These are phyloP conservation scores for Pestalotiopsis sp. DNA, from an alignment of 2,329 filamentous ascomycete species.

Conservation along the genomic window DNA sequence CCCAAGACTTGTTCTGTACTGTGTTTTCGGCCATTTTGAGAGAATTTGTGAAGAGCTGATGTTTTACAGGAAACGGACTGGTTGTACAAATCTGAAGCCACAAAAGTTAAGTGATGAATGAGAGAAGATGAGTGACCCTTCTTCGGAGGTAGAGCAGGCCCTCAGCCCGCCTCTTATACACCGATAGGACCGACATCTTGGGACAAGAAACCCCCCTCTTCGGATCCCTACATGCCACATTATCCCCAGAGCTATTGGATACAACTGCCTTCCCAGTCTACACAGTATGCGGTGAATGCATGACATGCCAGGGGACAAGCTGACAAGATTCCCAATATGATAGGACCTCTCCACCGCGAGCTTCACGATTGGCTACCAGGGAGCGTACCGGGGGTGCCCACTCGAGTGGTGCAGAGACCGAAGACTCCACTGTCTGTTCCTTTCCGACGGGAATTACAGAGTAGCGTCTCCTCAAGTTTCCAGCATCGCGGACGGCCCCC, in stretches of 20 bases:
- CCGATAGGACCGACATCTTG: not conserved
- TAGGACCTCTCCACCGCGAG: not conserved
- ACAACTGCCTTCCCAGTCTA: not conserved
- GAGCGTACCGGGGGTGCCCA: not conserved
- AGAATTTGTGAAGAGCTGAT: not conserved
- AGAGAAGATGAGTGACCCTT: not conserved
- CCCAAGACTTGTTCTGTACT: constrained; percentile 6
- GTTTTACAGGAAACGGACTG: not conserved
- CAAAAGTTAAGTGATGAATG: not conserved
- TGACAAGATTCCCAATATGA: not conserved
- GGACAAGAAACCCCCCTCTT: not conserved
- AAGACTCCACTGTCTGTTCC: not conserved
- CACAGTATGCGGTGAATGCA: not conserved
- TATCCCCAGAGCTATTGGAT: not conserved
- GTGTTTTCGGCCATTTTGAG: constrained; percentile 3
- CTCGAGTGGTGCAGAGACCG: not conserved
- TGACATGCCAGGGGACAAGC: not conserved
- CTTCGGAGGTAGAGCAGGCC: not conserved
- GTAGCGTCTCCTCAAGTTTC: not conserved
- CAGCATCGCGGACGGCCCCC: not conserved
- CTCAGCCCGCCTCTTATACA: not conserved
- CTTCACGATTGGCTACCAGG: not conserved
- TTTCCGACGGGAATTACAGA: not conserved
- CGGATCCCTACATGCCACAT: not conserved
- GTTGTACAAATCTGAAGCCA: not conserved